Percentiles rank a stretch among this genome's conserved stretches.
These are phyloP conservation scores for Epichloe aotearoae DNA, from an alignment of 2,329 filamentous ascomycete species.

Conservation along the genomic window DNA sequence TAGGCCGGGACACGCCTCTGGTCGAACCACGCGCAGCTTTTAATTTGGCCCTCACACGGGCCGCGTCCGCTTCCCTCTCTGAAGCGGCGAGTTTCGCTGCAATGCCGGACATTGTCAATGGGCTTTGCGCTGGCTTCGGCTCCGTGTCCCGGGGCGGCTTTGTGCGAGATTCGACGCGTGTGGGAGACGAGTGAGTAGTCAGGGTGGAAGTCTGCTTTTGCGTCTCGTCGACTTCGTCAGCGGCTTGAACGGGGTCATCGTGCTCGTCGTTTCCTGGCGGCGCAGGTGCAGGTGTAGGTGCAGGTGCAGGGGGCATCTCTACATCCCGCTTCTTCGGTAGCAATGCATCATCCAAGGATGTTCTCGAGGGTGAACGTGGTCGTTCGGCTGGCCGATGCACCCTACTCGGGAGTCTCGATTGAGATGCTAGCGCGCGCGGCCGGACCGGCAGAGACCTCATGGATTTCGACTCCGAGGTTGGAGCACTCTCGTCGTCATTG, in stretches of 20 bases:
- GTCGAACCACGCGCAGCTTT: conserved; percentile 34
- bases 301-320: conserved; percentile 2
- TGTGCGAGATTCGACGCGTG: neutral
- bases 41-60: conserved; percentile 48
- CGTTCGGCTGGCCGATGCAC: conserved; percentile 4
- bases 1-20: conserved; percentile 18
- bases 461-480: conserved; percentile 18
- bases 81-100: conserved; percentile 51
- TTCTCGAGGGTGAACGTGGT: conserved; percentile 15
- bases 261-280: conserved; percentile 1
- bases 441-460: conserved; percentile 17
- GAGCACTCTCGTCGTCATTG: conserved; percentile 34
- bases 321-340: conserved; percentile 13
- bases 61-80: conserved; percentile 52
- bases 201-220: neutral
- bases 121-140: conserved; percentile 33
- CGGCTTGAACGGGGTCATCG: neutral
- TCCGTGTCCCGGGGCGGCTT: neutral
- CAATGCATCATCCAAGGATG: conserved; percentile 22
- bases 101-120: conserved; percentile 47
- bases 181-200: neutral
- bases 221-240: neutral
- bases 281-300: neutral
- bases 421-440: conserved; percentile 1
- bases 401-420: conserved; percentile 2